Percentiles rank a stretch among this genome's conserved stretches.
These are phyloP conservation scores for Taphrina deformans DNA, from an alignment of 1,139 yeast species.

Conservation along the genomic window DNA sequence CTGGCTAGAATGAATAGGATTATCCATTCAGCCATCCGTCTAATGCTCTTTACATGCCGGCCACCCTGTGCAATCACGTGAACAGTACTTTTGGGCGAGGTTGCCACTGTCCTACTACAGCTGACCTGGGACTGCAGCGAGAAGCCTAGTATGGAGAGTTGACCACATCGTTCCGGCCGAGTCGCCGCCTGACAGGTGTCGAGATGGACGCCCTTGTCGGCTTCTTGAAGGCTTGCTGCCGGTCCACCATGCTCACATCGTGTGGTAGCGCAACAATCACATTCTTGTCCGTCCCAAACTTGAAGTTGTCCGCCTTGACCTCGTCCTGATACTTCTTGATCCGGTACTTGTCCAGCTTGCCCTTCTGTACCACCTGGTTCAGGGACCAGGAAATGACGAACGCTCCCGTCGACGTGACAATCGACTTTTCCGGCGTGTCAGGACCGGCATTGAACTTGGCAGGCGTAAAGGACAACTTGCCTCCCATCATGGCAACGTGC, in stretches of 20 bases:
- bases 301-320: slow-evolving; percentile 74
- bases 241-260: slow-evolving; percentile 56
- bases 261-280: slow-evolving; percentile 69
- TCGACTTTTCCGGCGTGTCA: slow-evolving; percentile 63
- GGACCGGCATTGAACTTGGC: slow-evolving; percentile 76
- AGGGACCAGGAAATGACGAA: slow-evolving; percentile 82
- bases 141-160: slow-evolving; percentile 43
- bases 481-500: slow-evolving; percentile 62
- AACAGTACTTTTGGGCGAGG: too few relatives aligned
- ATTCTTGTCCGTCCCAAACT: slow-evolving; percentile 67
- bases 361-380: slow-evolving; percentile 54
- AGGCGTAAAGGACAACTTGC: slow-evolving; percentile 60
- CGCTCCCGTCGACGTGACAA: slow-evolving; percentile 76
- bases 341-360: slow-evolving; percentile 59
- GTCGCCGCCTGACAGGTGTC: slow-evolving; percentile 42
- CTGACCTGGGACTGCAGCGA: too few relatives aligned
- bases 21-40: too few relatives aligned
- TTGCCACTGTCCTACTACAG: too few relatives aligned
- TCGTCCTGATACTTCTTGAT: slow-evolving; percentile 61
- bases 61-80: too few relatives aligned
- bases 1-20: too few relatives aligned
- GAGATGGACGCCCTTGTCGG: slow-evolving; percentile 56
- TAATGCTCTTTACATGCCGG: too few relatives aligned
- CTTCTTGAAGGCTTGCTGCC: slow-evolving; percentile 57
- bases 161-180: slow-evolving; percentile 44